These are phyloP conservation scores for Coniophora puteana DNA, from an alignment of 1,284 basidiomycete genomes.

Conservation along the genomic window DNA sequence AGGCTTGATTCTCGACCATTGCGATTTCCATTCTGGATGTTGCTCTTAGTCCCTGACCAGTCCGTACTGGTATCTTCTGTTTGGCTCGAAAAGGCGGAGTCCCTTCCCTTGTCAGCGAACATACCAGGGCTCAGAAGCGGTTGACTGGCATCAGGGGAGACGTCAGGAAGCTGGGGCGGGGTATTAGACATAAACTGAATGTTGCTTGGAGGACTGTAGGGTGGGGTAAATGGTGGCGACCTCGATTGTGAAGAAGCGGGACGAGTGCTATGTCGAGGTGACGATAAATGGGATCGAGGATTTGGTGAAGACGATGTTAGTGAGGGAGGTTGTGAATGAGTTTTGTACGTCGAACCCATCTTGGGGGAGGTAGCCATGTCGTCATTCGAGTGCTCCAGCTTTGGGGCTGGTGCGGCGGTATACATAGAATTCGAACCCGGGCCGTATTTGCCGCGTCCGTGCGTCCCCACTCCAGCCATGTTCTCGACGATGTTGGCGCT, in stretches of 20 bases:
- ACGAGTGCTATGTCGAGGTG: slow-evolving; percentile 23
- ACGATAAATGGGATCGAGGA: slow-evolving; percentile 22
- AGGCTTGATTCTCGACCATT: slow-evolving; percentile 18
- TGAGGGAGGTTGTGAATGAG: too few species aligned
- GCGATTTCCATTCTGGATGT: too few species aligned
- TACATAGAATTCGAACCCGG: slow-evolving; percentile 17
- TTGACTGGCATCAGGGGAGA: slow-evolving; percentile 26
- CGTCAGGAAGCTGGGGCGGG: slow-evolving; percentile 16
- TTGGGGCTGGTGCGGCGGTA: slow-evolving; percentile 10
- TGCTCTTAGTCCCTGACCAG: slow-evolving; percentile 39
- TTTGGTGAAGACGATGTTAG: too few species aligned
- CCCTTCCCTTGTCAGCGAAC: slow-evolving; percentile 44
- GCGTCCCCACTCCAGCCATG: slow-evolving; percentile 62
- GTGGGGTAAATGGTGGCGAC: slow-evolving; percentile 24
- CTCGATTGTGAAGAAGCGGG: slow-evolving; percentile 29
- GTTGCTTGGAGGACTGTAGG: slow-evolving; percentile 18
- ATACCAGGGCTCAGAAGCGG: slow-evolving; percentile 41
- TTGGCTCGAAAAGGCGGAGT: slow-evolving; percentile 48
- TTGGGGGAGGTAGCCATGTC: slow-evolving; percentile 15
- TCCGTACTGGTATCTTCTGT: slow-evolving; percentile 42
- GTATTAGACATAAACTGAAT: slow-evolving; percentile 10
- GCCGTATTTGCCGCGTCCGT: slow-evolving; percentile 22
- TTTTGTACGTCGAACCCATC: slow-evolving; percentile 11
- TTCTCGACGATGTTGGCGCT: slow-evolving; percentile 46
- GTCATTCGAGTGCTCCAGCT: slow-evolving; percentile 8